phyloP scores from a whole-genome alignment of 176 grass and related monocot genomes.

The Oryza meyeriana region DNA sequence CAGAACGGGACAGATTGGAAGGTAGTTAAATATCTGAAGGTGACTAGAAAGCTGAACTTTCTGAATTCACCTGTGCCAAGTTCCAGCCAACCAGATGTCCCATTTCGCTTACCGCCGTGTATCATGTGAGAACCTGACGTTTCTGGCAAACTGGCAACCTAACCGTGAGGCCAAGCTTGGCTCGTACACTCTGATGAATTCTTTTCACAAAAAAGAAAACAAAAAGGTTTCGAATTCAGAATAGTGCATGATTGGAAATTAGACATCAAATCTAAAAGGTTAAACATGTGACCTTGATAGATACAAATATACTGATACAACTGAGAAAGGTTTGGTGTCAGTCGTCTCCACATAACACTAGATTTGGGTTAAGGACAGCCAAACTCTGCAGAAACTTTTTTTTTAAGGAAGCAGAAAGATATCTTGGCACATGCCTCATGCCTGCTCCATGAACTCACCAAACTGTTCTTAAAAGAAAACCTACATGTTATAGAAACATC shows the following conservation, averaged over 20 bases:
- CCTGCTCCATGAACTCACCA: neutral
- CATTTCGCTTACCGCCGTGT: neutral
- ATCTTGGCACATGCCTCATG: slow-evolving; percentile 27
- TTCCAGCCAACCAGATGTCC: slow-evolving; percentile 16
- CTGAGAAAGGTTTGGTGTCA: slow-evolving; percentile 11
- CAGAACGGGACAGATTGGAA: neutral
- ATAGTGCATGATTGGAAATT: neutral
- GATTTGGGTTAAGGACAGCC: slow-evolving; percentile 11
- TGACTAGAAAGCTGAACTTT: neutral
- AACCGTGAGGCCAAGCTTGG: neutral
- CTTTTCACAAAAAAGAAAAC: neutral
- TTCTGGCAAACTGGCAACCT: neutral
- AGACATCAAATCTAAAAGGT: neutral
- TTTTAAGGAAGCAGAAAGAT: slow-evolving; percentile 20
- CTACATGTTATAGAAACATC: slow-evolving; percentile 20
- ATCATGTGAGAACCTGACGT: neutral
- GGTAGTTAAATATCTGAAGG: neutral
- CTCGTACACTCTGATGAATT: neutral
- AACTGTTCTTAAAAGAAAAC: neutral
- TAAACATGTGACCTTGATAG: neutral
- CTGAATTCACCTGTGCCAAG: neutral
- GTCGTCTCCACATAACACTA: neutral
- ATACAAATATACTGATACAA: neutral
- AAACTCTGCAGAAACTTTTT: slow-evolving; percentile 7
- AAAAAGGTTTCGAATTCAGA: neutral